These are phyloP conservation scores for Botryotinia narcissicola DNA, from an alignment of 2,329 filamentous ascomycete species.

Conservation along the genomic window DNA sequence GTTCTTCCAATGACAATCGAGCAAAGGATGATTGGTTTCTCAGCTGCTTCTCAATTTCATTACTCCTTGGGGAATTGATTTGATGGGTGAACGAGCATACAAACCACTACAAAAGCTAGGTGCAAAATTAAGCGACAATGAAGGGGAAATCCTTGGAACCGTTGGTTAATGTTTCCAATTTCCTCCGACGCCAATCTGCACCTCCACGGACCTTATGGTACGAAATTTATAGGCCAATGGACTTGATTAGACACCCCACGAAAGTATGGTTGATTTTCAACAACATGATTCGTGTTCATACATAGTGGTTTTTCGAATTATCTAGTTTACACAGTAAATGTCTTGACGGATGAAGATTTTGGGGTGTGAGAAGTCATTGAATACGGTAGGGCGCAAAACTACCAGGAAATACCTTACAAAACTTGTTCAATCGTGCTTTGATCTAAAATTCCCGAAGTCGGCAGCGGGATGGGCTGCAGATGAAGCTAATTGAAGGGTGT, in stretches of 20 bases:
- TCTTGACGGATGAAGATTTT: not conserved
- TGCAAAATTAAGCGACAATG: constrained; percentile 12
- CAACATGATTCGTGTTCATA: not conserved
- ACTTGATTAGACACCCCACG: not conserved
- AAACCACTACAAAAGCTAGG: not conserved
- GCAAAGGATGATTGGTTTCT: not conserved
- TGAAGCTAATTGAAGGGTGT: constrained; percentile 1
- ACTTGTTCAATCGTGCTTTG: not conserved
- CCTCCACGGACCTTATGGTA: not conserved
- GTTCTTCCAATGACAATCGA: not conserved
- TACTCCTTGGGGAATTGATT: not conserved
- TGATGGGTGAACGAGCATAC: constrained; percentile 6
- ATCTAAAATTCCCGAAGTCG: constrained; percentile 6
- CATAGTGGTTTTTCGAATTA: not conserved
- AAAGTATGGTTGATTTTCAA: not conserved
- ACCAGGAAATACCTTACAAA: not conserved
- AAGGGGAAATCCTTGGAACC: constrained; percentile 12
- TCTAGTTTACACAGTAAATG: not conserved
- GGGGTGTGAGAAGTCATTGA: not conserved
- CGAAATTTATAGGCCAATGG: not conserved
- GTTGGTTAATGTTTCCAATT: not conserved
- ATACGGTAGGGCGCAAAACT: not conserved
- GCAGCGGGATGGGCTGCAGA: constrained; percentile 13
- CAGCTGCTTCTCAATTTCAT: not conserved
- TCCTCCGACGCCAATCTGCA: not conserved